Conservation (phyloP, 2,329 filamentous ascomycete species). For the Monosporascus sp. region DNA sequence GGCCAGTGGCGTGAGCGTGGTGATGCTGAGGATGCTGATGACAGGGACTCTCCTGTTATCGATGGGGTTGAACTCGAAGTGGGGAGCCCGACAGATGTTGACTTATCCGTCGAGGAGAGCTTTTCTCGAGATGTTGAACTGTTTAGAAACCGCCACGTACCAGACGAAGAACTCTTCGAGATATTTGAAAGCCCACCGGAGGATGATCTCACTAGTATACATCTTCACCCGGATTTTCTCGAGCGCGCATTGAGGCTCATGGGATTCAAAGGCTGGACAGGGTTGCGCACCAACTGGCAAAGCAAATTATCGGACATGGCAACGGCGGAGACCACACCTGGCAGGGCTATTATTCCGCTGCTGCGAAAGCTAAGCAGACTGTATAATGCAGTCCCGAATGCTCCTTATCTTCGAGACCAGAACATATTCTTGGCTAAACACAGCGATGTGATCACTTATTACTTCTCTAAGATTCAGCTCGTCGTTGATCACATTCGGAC, state of each 20-base stretch:
- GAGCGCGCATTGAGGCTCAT: constrained; percentile 14
- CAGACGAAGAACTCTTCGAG: constrained; percentile 7
- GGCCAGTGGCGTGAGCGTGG: not conserved
- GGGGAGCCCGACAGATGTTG: constrained; percentile 4
- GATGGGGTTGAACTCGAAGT: constrained; percentile 9
- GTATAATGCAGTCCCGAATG: constrained; percentile 10
- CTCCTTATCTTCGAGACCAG: constrained; percentile 16
- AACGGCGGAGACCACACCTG: constrained; percentile 10
- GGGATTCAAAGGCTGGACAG: constrained; percentile 3
- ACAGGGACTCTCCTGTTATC: not conserved
- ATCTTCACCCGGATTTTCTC: constrained; percentile 12
- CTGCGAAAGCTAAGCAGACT: constrained; percentile 22
- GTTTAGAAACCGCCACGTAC: constrained; percentile 11
- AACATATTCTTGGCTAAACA: constrained; percentile 20
- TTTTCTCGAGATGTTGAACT: constrained; percentile 18
- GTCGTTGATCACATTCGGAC: constrained; percentile 16
- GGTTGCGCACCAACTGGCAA: constrained; percentile 10
- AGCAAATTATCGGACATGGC: constrained; percentile 7
- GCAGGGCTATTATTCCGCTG: constrained; percentile 12
- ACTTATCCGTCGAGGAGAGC: constrained; percentile 10
- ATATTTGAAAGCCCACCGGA: constrained; percentile 13
- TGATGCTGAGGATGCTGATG: not conserved
- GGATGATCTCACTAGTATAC: constrained; percentile 13
- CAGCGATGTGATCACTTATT: constrained; percentile 17
- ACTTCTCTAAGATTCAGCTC: constrained; percentile 17